Evolutionary conservation across 2,329 filamentous ascomycete species (phyloP).

Genomic region (Paraphoma sp.): DNA sequence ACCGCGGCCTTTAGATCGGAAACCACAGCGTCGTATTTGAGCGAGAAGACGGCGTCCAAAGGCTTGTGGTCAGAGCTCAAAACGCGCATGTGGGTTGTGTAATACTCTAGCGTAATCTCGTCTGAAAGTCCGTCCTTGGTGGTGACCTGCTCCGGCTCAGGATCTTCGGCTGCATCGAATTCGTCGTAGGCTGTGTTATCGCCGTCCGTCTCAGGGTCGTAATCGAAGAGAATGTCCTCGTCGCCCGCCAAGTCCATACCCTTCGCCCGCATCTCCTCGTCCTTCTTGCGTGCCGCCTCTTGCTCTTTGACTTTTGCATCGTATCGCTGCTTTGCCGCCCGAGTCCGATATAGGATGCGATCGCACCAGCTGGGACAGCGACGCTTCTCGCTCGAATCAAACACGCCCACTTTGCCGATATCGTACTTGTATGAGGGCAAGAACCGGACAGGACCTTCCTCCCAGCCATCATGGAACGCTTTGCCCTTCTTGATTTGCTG

Average conservation of each 20-base stretch:
- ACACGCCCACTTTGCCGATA: conserved; percentile 86
- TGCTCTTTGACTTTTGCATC: conserved; percentile 69
- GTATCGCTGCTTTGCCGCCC: conserved; percentile 71
- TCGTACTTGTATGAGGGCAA: conserved; percentile 98
- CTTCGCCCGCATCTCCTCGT: conserved; percentile 83
- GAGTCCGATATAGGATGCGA: conserved; percentile 84
- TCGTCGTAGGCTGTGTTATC: conserved; percentile 50
- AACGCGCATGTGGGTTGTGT: conserved; percentile 87
- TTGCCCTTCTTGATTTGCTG: conserved; percentile 77
- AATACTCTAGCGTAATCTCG: conserved; percentile 67
- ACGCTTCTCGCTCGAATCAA: conserved; percentile 94
- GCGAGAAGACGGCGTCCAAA: conserved; percentile 78
- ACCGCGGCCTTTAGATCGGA: conserved; percentile 83
- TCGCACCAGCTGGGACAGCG: conserved; percentile 97
- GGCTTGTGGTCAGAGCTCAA: conserved; percentile 97
- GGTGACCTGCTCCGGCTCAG: conserved; percentile 56
- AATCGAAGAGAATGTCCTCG: conserved; percentile 89
- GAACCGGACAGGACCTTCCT: conserved; percentile 86
- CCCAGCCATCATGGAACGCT: conserved; percentile 90
- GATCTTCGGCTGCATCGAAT: conserved; percentile 44
- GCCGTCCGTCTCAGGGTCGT: conserved; percentile 82
- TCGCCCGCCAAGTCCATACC: conserved; percentile 76
- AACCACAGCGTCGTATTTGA: conserved; percentile 87
- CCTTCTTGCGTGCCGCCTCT: conserved; percentile 71
- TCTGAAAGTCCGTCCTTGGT: conserved; percentile 67